These are phyloP conservation scores for Guadua angustifolia DNA, from an alignment of 176 grass and related monocot genomes.

Conservation along the genomic window DNA sequence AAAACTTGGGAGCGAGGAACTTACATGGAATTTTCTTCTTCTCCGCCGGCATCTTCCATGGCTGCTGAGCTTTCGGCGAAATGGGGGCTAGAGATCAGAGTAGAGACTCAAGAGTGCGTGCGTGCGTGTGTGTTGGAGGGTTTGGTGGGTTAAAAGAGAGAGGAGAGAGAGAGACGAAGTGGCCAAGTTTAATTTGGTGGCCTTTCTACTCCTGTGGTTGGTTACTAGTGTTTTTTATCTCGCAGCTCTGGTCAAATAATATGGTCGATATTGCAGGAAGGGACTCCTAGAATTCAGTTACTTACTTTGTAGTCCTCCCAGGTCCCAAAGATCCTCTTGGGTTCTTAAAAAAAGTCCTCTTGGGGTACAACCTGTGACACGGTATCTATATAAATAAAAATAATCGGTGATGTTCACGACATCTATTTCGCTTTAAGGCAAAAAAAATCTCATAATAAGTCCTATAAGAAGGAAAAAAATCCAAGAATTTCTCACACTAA, in stretches of 20 bases:
- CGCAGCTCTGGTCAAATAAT: neutral
- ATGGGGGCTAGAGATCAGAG: neutral
- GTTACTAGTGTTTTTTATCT: neutral
- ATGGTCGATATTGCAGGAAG: neutral
- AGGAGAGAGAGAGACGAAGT: slow-evolving; percentile 38
- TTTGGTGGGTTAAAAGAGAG: neutral
- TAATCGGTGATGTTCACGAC: too few species aligned
- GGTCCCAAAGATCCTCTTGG: neutral
- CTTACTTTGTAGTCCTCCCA: neutral
- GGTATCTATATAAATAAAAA: too few species aligned
- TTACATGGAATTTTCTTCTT: slow-evolving; percentile 75
- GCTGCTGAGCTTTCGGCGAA: slow-evolving; percentile 51
- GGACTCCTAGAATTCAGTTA: neutral
- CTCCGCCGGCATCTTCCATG: slow-evolving; percentile 54
- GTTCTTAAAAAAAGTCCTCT: neutral
- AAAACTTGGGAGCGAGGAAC: slow-evolving; percentile 35
- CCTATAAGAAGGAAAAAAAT: too few species aligned
- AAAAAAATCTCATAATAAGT: too few species aligned
- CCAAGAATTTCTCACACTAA: too few species aligned
- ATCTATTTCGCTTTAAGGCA: too few species aligned
- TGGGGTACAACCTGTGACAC: neutral
- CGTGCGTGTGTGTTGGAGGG: neutral
- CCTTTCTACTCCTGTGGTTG: neutral
- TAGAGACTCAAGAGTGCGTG: too few species aligned
- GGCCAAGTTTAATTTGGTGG: slow-evolving; percentile 51